phyloP scores from a whole-genome alignment of 108 stramenopile genomes.

The Cyclotella distinguenda region DNA sequence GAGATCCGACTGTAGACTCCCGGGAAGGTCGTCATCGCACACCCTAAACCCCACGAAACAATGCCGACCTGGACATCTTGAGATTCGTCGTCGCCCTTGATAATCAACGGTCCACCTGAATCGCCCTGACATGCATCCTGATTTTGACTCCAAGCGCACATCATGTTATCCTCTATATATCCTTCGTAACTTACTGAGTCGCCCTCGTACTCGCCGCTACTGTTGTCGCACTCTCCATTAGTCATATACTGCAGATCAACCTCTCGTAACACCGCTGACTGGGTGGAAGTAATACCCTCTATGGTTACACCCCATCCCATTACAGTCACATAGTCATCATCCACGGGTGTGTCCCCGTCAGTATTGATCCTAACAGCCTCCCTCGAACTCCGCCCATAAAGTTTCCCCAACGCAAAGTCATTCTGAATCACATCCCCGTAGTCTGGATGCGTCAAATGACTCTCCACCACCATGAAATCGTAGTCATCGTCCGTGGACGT shows the following conservation, averaged over 20 bases:
- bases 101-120: conserved; percentile 40
- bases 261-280: conserved; percentile 28
- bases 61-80: conserved; percentile 46
- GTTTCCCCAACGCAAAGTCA: conserved; percentile 42
- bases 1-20: conserved; percentile 59
- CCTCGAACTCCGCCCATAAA: conserved; percentile 16
- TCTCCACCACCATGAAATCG: conserved; percentile 31
- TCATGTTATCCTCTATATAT: conserved; percentile 55
- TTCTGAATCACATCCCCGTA: conserved; percentile 29
- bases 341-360: not conserved
- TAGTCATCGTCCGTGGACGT: not conserved
- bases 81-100: conserved; percentile 12
- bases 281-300: conserved; percentile 3
- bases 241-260: conserved; percentile 34
- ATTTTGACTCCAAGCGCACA: conserved; percentile 48
- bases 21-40: conserved; percentile 25
- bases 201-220: conserved; percentile 14
- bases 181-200: conserved; percentile 39
- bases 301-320: conserved; percentile 37
- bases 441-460: conserved; percentile 24
- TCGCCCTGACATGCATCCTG: conserved; percentile 60
- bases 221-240: conserved; percentile 23
- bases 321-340: conserved; percentile 23
- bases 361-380: conserved; percentile 25
- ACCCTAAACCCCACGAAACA: conserved; percentile 33